Evolutionary conservation across 2,329 filamentous ascomycete species (phyloP).

Genomic region (Talaromyces pinophilus): DNA sequence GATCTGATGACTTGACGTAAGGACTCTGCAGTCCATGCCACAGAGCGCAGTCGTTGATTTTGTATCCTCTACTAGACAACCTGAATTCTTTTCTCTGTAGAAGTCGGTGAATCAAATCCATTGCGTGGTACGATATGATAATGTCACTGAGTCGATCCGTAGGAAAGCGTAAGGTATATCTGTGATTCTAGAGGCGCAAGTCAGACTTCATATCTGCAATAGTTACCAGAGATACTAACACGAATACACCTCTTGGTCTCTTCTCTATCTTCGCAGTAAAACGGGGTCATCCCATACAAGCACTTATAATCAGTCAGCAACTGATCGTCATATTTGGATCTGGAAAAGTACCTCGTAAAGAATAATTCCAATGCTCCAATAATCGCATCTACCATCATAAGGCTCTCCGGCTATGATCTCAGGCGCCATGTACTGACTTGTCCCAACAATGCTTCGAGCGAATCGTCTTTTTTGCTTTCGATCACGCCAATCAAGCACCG

Average conservation of each 20-base stretch:
- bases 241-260: slow-evolving; percentile 85
- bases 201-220: slow-evolving; percentile 4
- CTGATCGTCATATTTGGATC: background rate
- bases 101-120: slow-evolving; percentile 72
- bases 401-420: slow-evolving; percentile 79
- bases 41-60: slow-evolving; percentile 58
- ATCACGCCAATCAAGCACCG: slow-evolving; percentile 70
- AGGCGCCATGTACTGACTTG: slow-evolving; percentile 97
- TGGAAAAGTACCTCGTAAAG: slow-evolving; percentile 68
- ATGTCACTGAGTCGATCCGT: slow-evolving; percentile 53
- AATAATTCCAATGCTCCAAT: slow-evolving; percentile 95
- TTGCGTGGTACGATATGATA: slow-evolving; percentile 67
- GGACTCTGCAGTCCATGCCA: slow-evolving; percentile 33
- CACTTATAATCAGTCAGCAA: slow-evolving; percentile 54
- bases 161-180: slow-evolving; percentile 70
- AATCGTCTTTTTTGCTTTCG: slow-evolving; percentile 67
- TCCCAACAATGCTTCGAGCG: slow-evolving; percentile 86
- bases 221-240: slow-evolving; percentile 49
- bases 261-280: slow-evolving; percentile 76
- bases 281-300: slow-evolving; percentile 87
- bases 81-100: slow-evolving; percentile 74
- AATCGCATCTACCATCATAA: slow-evolving; percentile 94
- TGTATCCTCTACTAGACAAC: slow-evolving; percentile 75
- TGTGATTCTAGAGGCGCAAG: slow-evolving; percentile 62
- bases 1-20: slow-evolving; percentile 27